Evolutionary conservation across 768 basidiomycete genomes (phyloP), one percentile per base, ranked within the genome.

Genomic region (Psilocybe azurescens): DNA sequence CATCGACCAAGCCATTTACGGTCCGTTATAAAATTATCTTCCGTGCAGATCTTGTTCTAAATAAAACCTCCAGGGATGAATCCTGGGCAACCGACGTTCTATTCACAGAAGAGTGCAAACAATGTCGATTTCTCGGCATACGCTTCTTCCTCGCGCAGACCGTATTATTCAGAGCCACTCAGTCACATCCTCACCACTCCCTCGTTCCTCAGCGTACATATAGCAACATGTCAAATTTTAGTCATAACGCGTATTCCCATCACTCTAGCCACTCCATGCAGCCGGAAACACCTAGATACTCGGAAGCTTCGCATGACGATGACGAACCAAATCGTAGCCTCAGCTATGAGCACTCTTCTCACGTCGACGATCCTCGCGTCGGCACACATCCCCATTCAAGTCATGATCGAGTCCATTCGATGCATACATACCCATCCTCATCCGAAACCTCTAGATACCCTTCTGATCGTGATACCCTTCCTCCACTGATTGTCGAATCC

Each of bases 371-470:
- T 24, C 48, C 5, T 11, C 7, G 33, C 30, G 18, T 24, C 32
- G 48, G 47, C 13, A 11, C 51, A 30, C 29, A 28, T n/a, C n/a
- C 50, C 29, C 32, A 29, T 13, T 39, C 47, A 16, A 52, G 29
- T 38, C 32, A 53, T 4, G 6, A 39, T n/a, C 39, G 44, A 29
- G 41, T 24, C 24, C 30, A 24, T 41, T 20, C 55, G 2, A 41
- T 41, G 16, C 16, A 61, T 10, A n/a, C 10, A 56, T 61, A 61
- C 47, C 54, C 54, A 10, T 24, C 16, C 29, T 44, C 20, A 30
- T 18, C 58, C 47, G 51, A 59, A 53, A 44, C 11, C 7, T 36
- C 28, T 20, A 14, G 11, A 46, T 59, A 59, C 58, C 41, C 58
- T 51, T n/a, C 41, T 59, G 39, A 52, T 59, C 1, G n/a, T 24